Conservation (phyloP, 345 rosid species). For the Boechera divaricarpa region DNA sequence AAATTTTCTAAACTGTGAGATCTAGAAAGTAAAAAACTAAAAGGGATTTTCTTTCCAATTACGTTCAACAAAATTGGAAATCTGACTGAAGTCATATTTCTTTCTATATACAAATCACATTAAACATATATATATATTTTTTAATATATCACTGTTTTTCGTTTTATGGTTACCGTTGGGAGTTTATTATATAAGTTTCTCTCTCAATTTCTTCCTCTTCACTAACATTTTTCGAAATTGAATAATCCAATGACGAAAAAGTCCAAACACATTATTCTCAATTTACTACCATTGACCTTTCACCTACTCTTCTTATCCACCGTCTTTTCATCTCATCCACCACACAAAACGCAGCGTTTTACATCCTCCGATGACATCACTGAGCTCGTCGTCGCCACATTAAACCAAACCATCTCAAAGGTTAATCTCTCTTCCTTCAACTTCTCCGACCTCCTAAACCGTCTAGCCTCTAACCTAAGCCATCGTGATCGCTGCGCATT, state of each 20-base stretch:
- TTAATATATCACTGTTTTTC: neutral
- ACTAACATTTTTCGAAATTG: neutral
- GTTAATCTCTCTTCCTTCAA: conserved; percentile 52
- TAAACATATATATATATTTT: too few species aligned
- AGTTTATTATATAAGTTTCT: neutral
- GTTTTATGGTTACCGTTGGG: conserved; percentile 8
- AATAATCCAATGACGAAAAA: neutral
- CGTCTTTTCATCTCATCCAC: conserved; percentile 25
- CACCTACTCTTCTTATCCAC: conserved; percentile 16
- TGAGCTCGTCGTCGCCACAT: conserved; percentile 54
- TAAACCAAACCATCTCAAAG: conserved; percentile 61
- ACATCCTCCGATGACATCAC: conserved; percentile 47
- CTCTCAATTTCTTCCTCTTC: neutral
- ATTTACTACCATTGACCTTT: neutral
- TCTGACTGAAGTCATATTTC: neutral
- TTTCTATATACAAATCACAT: neutral
- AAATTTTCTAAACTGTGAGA: too few species aligned
- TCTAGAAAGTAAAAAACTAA: too few species aligned
- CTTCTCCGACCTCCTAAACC: conserved; percentile 53
- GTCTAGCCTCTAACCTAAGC: conserved; percentile 35
- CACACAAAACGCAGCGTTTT: conserved; percentile 33
- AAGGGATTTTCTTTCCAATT: neutral
- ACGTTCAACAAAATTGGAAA: conserved; percentile 6
- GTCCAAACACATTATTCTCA: conserved; percentile 10
- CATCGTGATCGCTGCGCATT: conserved; percentile 57